Evolutionary conservation across 192 early-diverging fungal genomes (phyloP).

Genomic region (Rhizophagus sp.): DNA sequence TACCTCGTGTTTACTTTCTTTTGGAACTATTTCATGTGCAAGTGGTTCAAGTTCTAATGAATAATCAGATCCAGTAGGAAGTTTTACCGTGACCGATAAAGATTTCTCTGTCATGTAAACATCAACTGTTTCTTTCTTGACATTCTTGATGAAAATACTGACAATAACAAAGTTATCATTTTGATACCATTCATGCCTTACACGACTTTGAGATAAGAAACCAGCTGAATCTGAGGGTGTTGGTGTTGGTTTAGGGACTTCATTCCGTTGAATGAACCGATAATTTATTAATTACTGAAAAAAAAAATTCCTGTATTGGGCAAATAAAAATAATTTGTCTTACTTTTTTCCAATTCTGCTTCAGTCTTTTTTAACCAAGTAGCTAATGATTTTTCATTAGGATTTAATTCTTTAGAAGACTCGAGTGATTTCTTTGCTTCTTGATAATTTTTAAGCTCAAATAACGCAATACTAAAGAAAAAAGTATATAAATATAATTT

Average conservation of each 20-base stretch:
- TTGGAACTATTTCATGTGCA: slow-evolving; percentile 72
- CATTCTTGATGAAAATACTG: slow-evolving; percentile 89
- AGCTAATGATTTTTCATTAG: slow-evolving; percentile 46
- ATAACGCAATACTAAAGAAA: slow-evolving; percentile 49
- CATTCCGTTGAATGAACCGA: slow-evolving; percentile 3
- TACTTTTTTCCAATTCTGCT: slow-evolving; percentile 61
- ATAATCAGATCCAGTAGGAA: slow-evolving; percentile 84
- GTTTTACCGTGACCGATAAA: slow-evolving; percentile 79
- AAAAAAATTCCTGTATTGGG: no score
- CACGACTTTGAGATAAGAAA: slow-evolving; percentile 32
- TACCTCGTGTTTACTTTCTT: slow-evolving; percentile 69
- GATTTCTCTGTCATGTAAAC: slow-evolving; percentile 65
- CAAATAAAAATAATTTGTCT: slow-evolving; percentile 40
- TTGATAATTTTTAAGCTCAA: slow-evolving; percentile 57
- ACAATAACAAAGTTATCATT: slow-evolving; percentile 87
- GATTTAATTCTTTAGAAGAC: slow-evolving; percentile 45
- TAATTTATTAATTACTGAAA: no score
- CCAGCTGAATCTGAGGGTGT: slow-evolving; percentile 1
- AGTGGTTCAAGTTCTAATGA: slow-evolving; percentile 92
- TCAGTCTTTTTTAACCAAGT: slow-evolving; percentile 59
- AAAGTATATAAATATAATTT: no score
- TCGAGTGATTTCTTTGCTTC: slow-evolving; percentile 60
- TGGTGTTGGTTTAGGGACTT: slow-evolving; percentile 20
- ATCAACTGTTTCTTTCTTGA: slow-evolving; percentile 67
- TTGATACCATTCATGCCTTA: slow-evolving; percentile 96